These are phyloP conservation scores for Pouteria campechiana DNA, from an alignment of 179 eudicot genomes.

Conservation along the genomic window DNA sequence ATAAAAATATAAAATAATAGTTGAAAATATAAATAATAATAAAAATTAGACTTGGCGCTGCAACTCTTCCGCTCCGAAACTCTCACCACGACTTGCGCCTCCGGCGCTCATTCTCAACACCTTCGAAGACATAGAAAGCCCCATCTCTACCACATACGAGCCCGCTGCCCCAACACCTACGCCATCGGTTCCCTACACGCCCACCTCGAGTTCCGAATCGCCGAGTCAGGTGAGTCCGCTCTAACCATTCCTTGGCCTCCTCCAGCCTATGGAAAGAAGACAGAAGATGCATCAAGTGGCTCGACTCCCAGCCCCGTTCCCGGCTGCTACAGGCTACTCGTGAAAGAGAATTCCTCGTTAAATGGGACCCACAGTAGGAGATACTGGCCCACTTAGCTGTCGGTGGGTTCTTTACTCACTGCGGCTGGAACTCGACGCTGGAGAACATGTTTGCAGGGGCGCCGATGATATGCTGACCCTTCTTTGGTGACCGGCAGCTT, in stretches of 20 bases:
- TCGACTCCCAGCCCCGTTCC: constrained; percentile 8
- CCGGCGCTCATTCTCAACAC: constrained; percentile 7
- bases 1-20: too few species aligned
- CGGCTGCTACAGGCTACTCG: constrained; percentile 15
- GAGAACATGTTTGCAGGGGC: constrained; percentile 40
- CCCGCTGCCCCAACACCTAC: constrained; percentile 6
- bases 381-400: constrained; percentile 40
- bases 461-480: constrained; percentile 58
- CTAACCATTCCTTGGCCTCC: background rate
- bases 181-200: constrained; percentile 9
- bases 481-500: constrained; percentile 33
- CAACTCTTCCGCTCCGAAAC: constrained; percentile 4
- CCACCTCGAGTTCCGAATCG: constrained; percentile 1
- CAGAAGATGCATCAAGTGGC: background rate
- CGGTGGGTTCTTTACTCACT: constrained; percentile 48
- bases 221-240: too few species aligned
- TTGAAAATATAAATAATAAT: too few species aligned
- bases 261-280: background rate
- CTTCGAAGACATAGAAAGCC: constrained; percentile 14
- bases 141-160: constrained; percentile 6
- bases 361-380: constrained; percentile 54
- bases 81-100: background rate
- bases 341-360: constrained; percentile 31
- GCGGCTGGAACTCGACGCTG: constrained; percentile 56
- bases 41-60: too few species aligned